Base-by-base conservation (phyloP, 371 early-diverging fungal species). In the Lichtheimia ramosa region DNA sequence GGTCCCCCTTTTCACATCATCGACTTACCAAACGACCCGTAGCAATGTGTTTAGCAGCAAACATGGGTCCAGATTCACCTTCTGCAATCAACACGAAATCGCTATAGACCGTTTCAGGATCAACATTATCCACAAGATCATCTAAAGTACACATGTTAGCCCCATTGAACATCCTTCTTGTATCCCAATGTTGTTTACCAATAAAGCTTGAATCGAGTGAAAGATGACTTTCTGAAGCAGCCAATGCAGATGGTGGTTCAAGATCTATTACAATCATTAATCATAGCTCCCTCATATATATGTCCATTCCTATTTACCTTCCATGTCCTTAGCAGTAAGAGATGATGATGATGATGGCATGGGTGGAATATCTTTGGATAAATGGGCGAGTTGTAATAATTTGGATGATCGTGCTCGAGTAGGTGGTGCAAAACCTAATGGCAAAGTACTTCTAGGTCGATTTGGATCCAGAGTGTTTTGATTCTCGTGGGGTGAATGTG, bases 41-140 rank as follows among this genome's bases (percentile, higher is more conserved):
- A 20, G 81, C 52, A 13, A 69, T 70, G 21, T 86, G 79, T 40
- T 80, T 84, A 34, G 85, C 86, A 25, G 82, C 74, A 70, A 78
- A 88, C 75, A 90, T 79, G 21, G 86, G 85, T 16, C 92, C 92
- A 6, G 87, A 89, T 62, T 92, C 92, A 39, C 92, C 92, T 70
- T 90, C 92, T 12, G 92, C 92, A 58, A 90, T 85, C 50, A 80
- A 65, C 24, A 74, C 72, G 56, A 85, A 70, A 51, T 85, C 80
- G 13, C 71, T 64, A 58, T 84, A 87, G 2, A 81, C 43, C 13
- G 66, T 55, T 15, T 58, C 63, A 2, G 84, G 82, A 51, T 87
- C 83, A 13, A 78, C 74, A 41, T 60, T 63, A 52, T 84, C 74
- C 21, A 76, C 63, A 14, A 78, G 48, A 34, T 82, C 82, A 43